Evolutionary conservation across 2,329 filamentous ascomycete genomes (phyloP), one percentile per base, ranked within the genome.

Genomic region (Lachnellula suecica): DNA sequence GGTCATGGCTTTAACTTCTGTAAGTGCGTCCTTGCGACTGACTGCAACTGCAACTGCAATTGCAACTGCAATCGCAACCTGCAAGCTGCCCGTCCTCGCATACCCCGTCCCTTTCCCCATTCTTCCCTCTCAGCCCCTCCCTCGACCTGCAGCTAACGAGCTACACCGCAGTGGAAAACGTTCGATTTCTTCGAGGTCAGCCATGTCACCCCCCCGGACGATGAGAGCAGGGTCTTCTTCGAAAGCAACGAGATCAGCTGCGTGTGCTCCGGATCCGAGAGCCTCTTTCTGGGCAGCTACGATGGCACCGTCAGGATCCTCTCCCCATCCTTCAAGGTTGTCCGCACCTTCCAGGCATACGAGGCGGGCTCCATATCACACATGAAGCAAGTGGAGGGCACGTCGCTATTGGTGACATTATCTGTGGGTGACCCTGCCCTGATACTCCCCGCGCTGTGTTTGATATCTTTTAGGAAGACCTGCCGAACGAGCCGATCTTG

Each of bases 111-210:
- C 17, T 22, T 8, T 42, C 46, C 46, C 23, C 22, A 24, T 31
- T 47, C n/a, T 31, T 19, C 17, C 49, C 27, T 6, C 24, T 17
- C 15, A 9, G 24, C 20, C 31, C 37, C 35, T 3, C 19, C 15
- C 10, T 2, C 35, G 19, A 20, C 11, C 13, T 24, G 29, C 23
- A 35, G 20, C 49, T 58, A 54, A 56, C 24, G 42, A 31, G 37
- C 10, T 25, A 37, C 40, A 43, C 34, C 20, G n/a, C 40, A 69
- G 93, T 97, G 94, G 93, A 97, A 97, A 88, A 87, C 88, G 63
- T 99, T 99, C 78, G 92, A 96, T 80, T 99, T 99, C 85, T 97
- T 99, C 82, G 91, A 97, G 74, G 91, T 96, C 71, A 85, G 85
- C 69, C 87, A 89, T 69, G 85, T 97, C 71, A 84, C 87, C 67